These are phyloP conservation scores for Mycena galopus DNA, from an alignment of 768 basidiomycete species.

Conservation along the genomic window DNA sequence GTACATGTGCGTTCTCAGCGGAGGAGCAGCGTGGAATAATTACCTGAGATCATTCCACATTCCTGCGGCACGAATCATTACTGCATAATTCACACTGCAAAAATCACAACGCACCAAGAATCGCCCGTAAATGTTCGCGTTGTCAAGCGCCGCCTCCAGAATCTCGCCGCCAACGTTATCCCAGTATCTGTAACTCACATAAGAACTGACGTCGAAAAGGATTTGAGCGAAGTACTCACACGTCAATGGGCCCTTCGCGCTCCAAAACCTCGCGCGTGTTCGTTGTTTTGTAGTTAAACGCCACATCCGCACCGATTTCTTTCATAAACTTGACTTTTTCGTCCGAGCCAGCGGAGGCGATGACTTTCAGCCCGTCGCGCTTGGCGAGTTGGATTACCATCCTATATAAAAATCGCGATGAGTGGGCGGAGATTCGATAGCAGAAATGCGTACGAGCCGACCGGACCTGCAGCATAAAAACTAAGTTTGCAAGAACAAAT, in stretches of 20 bases:
- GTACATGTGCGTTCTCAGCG: too few species aligned
- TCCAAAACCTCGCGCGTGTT: conserved; percentile 63
- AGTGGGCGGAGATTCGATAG: neutral
- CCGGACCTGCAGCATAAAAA: neutral
- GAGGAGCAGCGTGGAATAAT: too few species aligned
- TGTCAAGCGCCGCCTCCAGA: conserved; percentile 66
- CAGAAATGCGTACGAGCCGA: neutral
- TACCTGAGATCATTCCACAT: conserved; percentile 56
- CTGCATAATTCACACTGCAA: neutral
- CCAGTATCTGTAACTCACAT: conserved; percentile 54
- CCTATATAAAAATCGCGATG: conserved; percentile 36
- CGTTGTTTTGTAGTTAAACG: too few species aligned
- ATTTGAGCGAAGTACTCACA: conserved; percentile 46
- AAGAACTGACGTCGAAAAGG: neutral
- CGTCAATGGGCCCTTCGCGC: conserved; percentile 65
- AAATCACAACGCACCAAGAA: conserved; percentile 58
- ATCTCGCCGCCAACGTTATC: conserved; percentile 73
- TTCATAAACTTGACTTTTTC: conserved; percentile 76
- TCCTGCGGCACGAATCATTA: conserved; percentile 41
- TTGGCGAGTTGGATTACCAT: conserved; percentile 67
- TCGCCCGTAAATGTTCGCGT: conserved; percentile 58
- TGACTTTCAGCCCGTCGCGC: conserved; percentile 68
- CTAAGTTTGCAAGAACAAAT: too few species aligned
- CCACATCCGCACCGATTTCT: too few species aligned
- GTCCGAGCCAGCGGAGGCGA: conserved; percentile 78